phyloP scores from a whole-genome alignment of 78 protist species.

The Dictyostelium purpureum region DNA sequence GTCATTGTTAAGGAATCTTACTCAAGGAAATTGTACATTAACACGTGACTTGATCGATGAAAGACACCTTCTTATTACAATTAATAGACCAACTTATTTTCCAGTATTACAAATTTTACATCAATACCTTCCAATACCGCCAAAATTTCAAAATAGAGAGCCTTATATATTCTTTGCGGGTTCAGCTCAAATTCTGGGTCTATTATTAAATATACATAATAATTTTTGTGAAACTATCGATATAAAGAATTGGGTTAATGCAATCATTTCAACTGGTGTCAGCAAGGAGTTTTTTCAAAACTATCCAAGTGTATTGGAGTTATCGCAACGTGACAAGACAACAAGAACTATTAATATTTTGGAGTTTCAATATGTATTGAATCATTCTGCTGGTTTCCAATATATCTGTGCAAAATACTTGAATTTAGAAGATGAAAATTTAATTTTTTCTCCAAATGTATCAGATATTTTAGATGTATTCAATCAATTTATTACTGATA shows the following conservation, averaged over 20 bases:
- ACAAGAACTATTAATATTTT: slow-evolving; percentile 1
- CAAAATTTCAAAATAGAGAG: not conserved
- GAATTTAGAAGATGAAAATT: no score
- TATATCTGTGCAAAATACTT: not conserved
- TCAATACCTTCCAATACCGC: not conserved
- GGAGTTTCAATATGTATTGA: not conserved
- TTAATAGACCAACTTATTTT: not conserved
- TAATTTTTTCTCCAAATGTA: no score
- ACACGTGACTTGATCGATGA: not conserved
- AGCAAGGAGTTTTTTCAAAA: not conserved
- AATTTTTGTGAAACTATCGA: not conserved
- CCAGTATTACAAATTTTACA: not conserved
- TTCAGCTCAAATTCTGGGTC: not conserved
- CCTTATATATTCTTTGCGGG: slow-evolving; percentile 21
- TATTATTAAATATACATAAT: not conserved
- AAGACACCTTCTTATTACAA: not conserved
- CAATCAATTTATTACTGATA: not conserved
- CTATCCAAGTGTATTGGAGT: slow-evolving; percentile 2
- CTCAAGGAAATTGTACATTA: not conserved
- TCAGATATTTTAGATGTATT: not conserved
- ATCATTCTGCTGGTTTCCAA: not conserved
- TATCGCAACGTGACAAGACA: not conserved
- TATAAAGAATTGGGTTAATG: not conserved
- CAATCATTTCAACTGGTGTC: not conserved
- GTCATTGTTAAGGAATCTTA: not conserved